phyloP scores from a whole-genome alignment of 257 asterid genomes.

The Nemophila menziesii region DNA sequence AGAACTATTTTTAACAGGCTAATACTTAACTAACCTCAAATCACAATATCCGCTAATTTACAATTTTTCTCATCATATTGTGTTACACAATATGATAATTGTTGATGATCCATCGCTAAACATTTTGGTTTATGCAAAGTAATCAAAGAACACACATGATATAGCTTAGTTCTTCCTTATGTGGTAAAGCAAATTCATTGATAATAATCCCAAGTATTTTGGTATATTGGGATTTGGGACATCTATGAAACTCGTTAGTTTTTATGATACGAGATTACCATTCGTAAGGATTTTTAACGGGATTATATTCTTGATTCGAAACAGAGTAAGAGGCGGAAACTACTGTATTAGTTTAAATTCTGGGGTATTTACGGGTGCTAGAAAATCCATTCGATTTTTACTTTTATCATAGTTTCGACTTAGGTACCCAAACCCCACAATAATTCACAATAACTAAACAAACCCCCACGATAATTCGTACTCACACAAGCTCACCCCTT shows the following conservation, averaged over 20 bases:
- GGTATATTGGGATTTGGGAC: constrained; percentile 63
- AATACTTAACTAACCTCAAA: constrained; percentile 61
- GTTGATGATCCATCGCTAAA: constrained; percentile 74
- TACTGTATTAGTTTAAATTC: constrained; percentile 40
- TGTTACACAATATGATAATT: constrained; percentile 55
- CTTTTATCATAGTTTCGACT: constrained; percentile 55
- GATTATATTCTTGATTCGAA: no score
- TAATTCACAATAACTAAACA: background rate
- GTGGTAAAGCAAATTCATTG: constrained; percentile 78
- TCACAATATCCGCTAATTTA: constrained; percentile 66
- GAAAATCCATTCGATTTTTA: constrained; percentile 44
- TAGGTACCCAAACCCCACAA: constrained; percentile 7
- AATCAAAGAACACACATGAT: constrained; percentile 52
- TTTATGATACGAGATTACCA: constrained; percentile 37
- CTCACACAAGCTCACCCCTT: constrained; percentile 3
- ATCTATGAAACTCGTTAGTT: constrained; percentile 56
- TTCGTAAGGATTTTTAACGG: constrained; percentile 22
- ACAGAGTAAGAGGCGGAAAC: constrained; percentile 44
- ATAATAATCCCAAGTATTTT: constrained; percentile 75
- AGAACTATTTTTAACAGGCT: constrained; percentile 77
- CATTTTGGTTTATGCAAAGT: constrained; percentile 75
- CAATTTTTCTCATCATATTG: constrained; percentile 78
- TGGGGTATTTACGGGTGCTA: constrained; percentile 25
- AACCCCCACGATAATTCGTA: background rate
- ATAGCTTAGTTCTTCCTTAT: constrained; percentile 79